phyloP scores from a whole-genome alignment of 495 filamentous ascomycete species.

The Cetradonia linearis region DNA sequence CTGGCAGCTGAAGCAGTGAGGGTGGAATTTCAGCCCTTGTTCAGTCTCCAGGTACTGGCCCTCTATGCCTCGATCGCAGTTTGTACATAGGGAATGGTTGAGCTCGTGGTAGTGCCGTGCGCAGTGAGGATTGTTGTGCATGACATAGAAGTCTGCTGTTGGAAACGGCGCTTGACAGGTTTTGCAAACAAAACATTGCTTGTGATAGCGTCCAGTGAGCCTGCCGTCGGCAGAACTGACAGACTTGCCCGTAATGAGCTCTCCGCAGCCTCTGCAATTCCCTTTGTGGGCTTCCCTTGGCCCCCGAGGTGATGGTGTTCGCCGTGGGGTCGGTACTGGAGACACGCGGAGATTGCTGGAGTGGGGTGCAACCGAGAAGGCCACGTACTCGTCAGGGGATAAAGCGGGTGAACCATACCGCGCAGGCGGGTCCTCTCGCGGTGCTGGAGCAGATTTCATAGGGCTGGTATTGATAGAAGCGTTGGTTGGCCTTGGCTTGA shows the following conservation, averaged over 20 bases:
- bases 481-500: conserved; percentile 2
- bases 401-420: conserved; percentile 35
- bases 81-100: conserved; percentile 73
- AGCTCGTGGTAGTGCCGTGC: conserved; percentile 86
- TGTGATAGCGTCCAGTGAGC: conserved; percentile 87
- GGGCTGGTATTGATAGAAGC: background rate
- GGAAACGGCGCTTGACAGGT: conserved; percentile 74
- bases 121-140: conserved; percentile 79
- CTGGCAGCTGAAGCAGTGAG: conserved; percentile 72
- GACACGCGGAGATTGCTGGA: conserved; percentile 24
- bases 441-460: background rate
- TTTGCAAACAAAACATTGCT: conserved; percentile 83
- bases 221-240: conserved; percentile 89
- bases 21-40: conserved; percentile 69
- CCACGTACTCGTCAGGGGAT: conserved; percentile 26
- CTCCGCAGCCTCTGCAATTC: conserved; percentile 71
- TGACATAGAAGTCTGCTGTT: conserved; percentile 87
- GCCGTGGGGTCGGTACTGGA: conserved; percentile 26
- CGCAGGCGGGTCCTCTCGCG: conserved; percentile 42
- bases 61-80: conserved; percentile 79
- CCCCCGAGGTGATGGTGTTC: conserved; percentile 27
- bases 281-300: conserved; percentile 44
- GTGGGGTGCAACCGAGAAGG: conserved; percentile 24
- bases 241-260: conserved; percentile 77
- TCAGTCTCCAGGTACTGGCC: conserved; percentile 90